Evolutionary conservation across 2,329 filamentous ascomycete species (phyloP).

Genomic region (Metarhizium humberi): DNA sequence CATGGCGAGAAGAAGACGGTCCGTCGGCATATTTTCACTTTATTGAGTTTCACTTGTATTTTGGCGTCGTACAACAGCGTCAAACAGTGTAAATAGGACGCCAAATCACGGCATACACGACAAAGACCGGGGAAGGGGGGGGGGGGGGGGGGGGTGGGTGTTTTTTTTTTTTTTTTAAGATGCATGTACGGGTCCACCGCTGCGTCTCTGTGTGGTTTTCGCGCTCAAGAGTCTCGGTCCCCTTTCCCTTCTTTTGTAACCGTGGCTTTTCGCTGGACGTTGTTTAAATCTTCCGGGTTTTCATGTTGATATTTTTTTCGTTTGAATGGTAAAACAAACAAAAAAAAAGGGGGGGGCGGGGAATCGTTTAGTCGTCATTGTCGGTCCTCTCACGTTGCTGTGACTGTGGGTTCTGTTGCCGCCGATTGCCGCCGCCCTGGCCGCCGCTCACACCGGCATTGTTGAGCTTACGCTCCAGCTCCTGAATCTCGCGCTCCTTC

Average conservation of each 20-base stretch:
- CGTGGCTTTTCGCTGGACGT: too few species aligned
- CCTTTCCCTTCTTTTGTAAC: neutral
- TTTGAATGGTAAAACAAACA: neutral
- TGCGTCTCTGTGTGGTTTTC: neutral
- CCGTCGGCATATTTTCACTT: too few species aligned
- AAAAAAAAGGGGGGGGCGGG: neutral
- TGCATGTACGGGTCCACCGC: neutral
- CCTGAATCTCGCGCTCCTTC: slow-evolving; percentile 67
- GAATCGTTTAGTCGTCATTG: slow-evolving; percentile 41
- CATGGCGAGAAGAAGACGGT: too few species aligned
- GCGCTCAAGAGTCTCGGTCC: neutral
- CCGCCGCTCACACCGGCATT: slow-evolving; percentile 27
- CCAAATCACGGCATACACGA: too few species aligned
- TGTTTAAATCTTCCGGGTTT: neutral
- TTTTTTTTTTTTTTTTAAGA: too few species aligned
- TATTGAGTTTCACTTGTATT: too few species aligned
- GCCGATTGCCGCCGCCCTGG: slow-evolving; percentile 21
- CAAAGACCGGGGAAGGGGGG: too few species aligned
- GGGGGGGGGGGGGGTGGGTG: too few species aligned
- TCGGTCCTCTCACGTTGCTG: slow-evolving; percentile 41
- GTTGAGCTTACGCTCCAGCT: slow-evolving; percentile 58
- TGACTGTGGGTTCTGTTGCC: slow-evolving; percentile 10
- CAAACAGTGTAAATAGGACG: too few species aligned
- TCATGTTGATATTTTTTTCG: neutral
- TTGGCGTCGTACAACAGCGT: too few species aligned